Evolutionary conservation across 257 asterid species (phyloP).

Genomic region (Solanum dulcamara): DNA sequence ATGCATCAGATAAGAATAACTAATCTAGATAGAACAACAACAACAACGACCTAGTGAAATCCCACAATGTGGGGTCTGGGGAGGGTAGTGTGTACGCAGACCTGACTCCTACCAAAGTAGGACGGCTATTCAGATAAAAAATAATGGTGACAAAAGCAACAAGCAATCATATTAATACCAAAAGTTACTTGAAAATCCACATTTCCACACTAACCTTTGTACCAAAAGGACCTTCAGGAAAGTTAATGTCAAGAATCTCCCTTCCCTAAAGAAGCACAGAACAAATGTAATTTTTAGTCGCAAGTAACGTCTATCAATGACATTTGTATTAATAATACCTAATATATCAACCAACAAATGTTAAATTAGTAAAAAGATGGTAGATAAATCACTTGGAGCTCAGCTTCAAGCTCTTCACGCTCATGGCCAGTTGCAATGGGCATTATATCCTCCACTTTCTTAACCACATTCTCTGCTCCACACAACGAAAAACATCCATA

Average conservation of each 20-base stretch:
- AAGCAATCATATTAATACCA: background rate
- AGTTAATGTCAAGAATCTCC: conserved; percentile 48
- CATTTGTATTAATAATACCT: background rate
- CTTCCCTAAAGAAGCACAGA: conserved; percentile 35
- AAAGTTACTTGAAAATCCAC: background rate
- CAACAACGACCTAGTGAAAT: no score
- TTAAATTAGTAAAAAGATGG: background rate
- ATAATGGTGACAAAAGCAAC: background rate
- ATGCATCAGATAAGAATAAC: background rate
- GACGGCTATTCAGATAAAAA: no score
- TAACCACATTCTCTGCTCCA: conserved; percentile 30
- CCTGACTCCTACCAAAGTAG: no score
- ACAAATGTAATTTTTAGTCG: background rate
- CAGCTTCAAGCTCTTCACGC: conserved; percentile 91
- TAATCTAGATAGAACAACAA: background rate
- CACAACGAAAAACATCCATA: background rate
- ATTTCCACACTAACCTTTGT: conserved; percentile 56
- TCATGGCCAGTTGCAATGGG: conserved; percentile 98
- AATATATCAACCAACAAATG: background rate
- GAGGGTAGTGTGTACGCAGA: no score
- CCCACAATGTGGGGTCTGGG: no score
- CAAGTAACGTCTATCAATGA: background rate
- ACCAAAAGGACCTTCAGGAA: conserved; percentile 81
- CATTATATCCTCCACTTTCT: conserved; percentile 75
- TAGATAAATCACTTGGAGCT: conserved; percentile 49